Conservation (phyloP, 148 eudicot species). For the Silene latifolia region DNA sequence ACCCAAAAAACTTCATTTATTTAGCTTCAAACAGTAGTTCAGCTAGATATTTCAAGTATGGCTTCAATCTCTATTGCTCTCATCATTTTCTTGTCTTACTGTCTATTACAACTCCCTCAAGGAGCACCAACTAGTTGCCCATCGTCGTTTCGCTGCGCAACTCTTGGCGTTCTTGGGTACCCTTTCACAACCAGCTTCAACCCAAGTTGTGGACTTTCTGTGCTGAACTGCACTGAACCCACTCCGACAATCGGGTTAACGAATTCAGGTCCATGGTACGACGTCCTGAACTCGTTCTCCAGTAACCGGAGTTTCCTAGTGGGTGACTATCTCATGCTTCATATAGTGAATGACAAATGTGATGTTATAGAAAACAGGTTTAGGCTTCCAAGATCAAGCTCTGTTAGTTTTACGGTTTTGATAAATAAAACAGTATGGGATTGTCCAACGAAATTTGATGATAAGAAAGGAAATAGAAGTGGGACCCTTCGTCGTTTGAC, state of each 20-base stretch:
- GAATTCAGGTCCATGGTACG: constrained; percentile 7
- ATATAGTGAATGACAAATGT: constrained; percentile 11
- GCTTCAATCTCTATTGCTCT: constrained; percentile 11
- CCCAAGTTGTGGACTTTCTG: constrained; percentile 31
- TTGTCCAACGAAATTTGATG: constrained; percentile 9
- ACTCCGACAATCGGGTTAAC: constrained; percentile 17
- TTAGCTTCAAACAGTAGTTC: neutral
- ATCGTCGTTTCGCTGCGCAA: constrained; percentile 28
- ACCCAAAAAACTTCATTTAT: neutral
- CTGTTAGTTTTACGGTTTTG: constrained; percentile 10
- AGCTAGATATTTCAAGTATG: constrained; percentile 13
- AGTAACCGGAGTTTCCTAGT: constrained; percentile 17
- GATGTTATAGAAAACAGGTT: neutral
- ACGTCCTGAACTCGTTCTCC: neutral
- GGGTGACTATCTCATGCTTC: neutral
- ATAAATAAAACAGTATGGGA: constrained; percentile 24
- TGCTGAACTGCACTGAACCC: constrained; percentile 30
- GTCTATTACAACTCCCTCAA: constrained; percentile 10
- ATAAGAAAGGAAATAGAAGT: neutral
- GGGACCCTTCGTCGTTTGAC: neutral
- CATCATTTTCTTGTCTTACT: constrained; percentile 9
- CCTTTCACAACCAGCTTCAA: constrained; percentile 30
- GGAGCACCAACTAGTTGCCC: constrained; percentile 22
- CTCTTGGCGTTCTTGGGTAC: constrained; percentile 10
- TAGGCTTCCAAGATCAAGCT: constrained; percentile 2